Evolutionary conservation across 208 protist genomes (phyloP).

Genomic region (Trichomonas tenax): DNA sequence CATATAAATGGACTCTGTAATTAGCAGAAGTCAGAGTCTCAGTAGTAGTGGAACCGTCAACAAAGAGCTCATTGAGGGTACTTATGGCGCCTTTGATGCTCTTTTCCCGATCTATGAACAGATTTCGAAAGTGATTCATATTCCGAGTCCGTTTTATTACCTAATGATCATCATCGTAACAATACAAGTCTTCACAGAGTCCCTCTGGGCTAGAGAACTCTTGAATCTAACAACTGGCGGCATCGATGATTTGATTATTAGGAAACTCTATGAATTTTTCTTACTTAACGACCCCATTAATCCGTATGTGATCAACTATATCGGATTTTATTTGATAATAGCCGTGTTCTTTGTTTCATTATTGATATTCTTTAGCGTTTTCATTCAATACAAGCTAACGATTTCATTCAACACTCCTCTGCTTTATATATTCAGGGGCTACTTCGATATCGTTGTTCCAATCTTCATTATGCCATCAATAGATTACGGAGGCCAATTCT

Average conservation of each 20-base stretch:
- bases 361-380: neutral
- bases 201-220: neutral
- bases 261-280: neutral
- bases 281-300: neutral
- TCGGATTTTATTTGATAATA: neutral
- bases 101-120: neutral
- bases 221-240: neutral
- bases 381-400: neutral
- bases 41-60: neutral
- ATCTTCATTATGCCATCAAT: neutral
- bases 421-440: neutral
- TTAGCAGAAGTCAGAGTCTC: neutral
- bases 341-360: neutral
- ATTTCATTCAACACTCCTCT: neutral
- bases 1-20: neutral
- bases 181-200: neutral
- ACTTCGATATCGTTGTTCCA: neutral
- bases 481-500: neutral
- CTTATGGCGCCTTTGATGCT: neutral
- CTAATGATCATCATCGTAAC: neutral
- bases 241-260: neutral
- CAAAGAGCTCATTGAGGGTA: neutral
- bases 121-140: neutral
- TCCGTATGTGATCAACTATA: neutral
- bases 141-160: neutral